Evolutionary conservation across 371 early-diverging fungal genomes (phyloP), one percentile per base, ranked within the genome.

Genomic region (Actinomortierella ambigua): DNA sequence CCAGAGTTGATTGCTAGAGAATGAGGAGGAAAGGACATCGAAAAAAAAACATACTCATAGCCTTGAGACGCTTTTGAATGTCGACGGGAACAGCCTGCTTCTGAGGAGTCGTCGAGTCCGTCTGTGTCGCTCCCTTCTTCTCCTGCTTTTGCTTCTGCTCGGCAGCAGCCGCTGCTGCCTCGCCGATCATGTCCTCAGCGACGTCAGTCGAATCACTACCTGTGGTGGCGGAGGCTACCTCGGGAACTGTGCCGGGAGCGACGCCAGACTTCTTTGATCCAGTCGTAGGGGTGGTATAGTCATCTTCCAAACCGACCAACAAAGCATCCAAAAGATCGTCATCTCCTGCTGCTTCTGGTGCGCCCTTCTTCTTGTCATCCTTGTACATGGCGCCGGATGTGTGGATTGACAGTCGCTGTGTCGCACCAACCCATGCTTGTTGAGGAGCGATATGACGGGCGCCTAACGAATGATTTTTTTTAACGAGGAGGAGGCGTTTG

Each of bases 311-410:
- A 39, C 64, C 67, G 9, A 63, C 75, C 75, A 73, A 57, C 75
- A 73, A 63, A 14, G 75, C 75, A 22, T 73, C 64, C 57, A 73
- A 50, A 26, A 73, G 51, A 52, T 73, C 75, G 26, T 73, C 67
- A 34, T 71, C 70, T 40, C 49, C 65, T 17, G 23, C 47, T 39
- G 46, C 59, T n/a, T n/a, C n/a, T 17, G 65, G 50, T 52, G 34
- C 34, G 34, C 34, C 34, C 11, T 34, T 34, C 7, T 6, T 34
- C 34, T 34, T 34, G 34, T 34, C 34, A 34, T 34, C 34, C 34
- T 34, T 34, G 34, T 34, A 34, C 34, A 34, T 34, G 34, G 34
- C 34, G 4, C 34, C 34, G 11, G 34, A 34, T 34, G 34, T 34
- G 11, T 34, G 34, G 7, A 34, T 34, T 34, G 34, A 34, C 34